These are phyloP conservation scores for Rubia occidens DNA, from an alignment of 305 asterid genomes.

Conservation along the genomic window DNA sequence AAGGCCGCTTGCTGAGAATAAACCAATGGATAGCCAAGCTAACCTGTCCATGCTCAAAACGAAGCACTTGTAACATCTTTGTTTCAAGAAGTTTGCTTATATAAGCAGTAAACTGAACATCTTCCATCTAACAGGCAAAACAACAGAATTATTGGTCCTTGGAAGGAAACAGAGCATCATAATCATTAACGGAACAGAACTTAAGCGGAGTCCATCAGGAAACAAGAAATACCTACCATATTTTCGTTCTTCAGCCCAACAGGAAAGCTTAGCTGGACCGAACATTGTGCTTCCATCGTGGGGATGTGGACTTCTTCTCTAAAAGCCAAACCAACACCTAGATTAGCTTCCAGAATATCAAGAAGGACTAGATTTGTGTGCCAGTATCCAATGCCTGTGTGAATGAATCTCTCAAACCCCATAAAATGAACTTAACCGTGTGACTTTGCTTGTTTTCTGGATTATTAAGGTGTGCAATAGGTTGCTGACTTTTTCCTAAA, in stretches of 20 bases:
- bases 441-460: background rate
- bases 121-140: slow-evolving; percentile 60
- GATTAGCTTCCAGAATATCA: slow-evolving; percentile 14
- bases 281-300: slow-evolving; percentile 97
- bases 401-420: background rate
- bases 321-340: slow-evolving; percentile 27
- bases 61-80: slow-evolving; percentile 82
- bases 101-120: slow-evolving; percentile 73
- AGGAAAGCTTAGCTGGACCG: slow-evolving; percentile 91
- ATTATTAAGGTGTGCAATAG: background rate
- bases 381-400: background rate
- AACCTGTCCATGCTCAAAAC: slow-evolving; percentile 91
- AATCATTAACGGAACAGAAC: background rate
- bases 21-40: slow-evolving; percentile 12
- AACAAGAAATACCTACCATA: slow-evolving; percentile 35
- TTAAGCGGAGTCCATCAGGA: background rate
- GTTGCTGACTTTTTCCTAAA: background rate
- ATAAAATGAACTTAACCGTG: background rate
- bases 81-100: slow-evolving; percentile 92
- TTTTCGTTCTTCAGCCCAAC: slow-evolving; percentile 72
- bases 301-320: slow-evolving; percentile 90
- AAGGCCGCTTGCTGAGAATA: slow-evolving; percentile 8
- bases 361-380: background rate
- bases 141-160: slow-evolving; percentile 7
- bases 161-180: slow-evolving; percentile 11